phyloP scores from a whole-genome alignment of 2,329 filamentous ascomycete species.

The Xylaria sp. region DNA sequence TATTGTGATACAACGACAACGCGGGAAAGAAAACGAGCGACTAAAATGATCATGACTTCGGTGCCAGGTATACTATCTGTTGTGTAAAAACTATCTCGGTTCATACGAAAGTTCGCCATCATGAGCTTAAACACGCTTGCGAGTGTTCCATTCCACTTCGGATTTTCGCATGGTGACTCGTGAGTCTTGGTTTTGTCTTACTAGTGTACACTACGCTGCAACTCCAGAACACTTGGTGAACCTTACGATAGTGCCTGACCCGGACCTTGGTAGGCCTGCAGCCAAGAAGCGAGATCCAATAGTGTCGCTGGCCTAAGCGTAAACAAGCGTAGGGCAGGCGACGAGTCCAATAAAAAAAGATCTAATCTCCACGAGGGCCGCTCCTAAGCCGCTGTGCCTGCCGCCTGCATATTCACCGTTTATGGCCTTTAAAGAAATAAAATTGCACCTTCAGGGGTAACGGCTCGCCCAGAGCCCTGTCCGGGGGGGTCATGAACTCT shows the following conservation, averaged over 20 bases:
- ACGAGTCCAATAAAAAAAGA: conserved; percentile 21
- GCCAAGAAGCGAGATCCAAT: conserved; percentile 28
- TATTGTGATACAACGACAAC: neutral
- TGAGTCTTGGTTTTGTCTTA: conserved; percentile 18
- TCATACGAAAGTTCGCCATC: neutral
- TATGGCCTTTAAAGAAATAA: conserved; percentile 13
- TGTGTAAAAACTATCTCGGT: neutral
- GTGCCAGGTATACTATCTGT: neutral
- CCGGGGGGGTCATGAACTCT: neutral
- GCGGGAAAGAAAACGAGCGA: neutral
- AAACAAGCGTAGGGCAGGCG: conserved; percentile 5
- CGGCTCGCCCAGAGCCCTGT: neutral
- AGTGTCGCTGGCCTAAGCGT: conserved; percentile 13
- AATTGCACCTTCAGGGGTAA: conserved; percentile 26
- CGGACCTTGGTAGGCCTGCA: conserved; percentile 14
- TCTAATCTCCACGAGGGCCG: conserved; percentile 21
- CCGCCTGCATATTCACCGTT: conserved; percentile 19
- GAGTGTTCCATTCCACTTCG: neutral
- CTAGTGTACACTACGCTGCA: conserved; percentile 14
- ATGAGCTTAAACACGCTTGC: neutral
- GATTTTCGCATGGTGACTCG: neutral
- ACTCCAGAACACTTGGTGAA: neutral
- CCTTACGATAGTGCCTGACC: conserved; percentile 1
- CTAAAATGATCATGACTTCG: neutral
- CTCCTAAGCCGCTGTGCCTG: conserved; percentile 26